These are phyloP conservation scores for Cryptococcus floricola DNA, from an alignment of 1,284 basidiomycete genomes.

Conservation along the genomic window DNA sequence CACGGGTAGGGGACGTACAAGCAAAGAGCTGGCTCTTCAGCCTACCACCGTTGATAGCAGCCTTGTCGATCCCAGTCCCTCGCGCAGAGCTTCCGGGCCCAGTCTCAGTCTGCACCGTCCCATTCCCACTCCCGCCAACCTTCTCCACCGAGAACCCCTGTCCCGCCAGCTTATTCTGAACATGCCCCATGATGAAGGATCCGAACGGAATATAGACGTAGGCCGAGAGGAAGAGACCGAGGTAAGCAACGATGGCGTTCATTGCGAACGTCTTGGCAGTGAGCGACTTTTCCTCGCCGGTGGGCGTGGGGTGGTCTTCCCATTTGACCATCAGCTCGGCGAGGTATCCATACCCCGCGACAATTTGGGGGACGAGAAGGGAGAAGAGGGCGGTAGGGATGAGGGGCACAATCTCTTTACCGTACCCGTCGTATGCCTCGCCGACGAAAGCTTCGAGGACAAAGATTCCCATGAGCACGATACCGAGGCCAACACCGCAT, in stretches of 20 bases:
- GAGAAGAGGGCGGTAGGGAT: constrained; percentile 81
- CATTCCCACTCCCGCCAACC: neutral
- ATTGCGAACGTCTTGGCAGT: constrained; percentile 90
- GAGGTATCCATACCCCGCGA: constrained; percentile 69
- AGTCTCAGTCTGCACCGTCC: neutral
- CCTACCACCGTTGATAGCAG: constrained; percentile 57
- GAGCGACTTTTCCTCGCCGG: constrained; percentile 70
- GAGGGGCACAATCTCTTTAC: constrained; percentile 67
- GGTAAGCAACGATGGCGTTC: constrained; percentile 82
- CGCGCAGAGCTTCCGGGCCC: neutral
- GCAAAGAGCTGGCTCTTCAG: constrained; percentile 92
- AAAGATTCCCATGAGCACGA: constrained; percentile 73
- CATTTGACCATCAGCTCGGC: constrained; percentile 72
- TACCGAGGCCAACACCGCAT: constrained; percentile 68
- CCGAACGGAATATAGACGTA: constrained; percentile 92
- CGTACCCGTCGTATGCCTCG: constrained; percentile 79
- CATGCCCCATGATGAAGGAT: constrained; percentile 65
- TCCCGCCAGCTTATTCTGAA: constrained; percentile 50
- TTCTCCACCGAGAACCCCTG: constrained; percentile 3
- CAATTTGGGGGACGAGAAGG: constrained; percentile 74
- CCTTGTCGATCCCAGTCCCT: constrained; percentile 31
- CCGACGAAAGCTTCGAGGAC: constrained; percentile 83
- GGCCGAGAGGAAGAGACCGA: constrained; percentile 75
- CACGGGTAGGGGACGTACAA: constrained; percentile 29
- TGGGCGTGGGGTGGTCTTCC: constrained; percentile 85